Percentiles rank a stretch among this genome's conserved stretches.
Evolutionary conservation across 1,139 yeast species (phyloP).

Genomic region (Saccharomycopsis hybrid): DNA sequence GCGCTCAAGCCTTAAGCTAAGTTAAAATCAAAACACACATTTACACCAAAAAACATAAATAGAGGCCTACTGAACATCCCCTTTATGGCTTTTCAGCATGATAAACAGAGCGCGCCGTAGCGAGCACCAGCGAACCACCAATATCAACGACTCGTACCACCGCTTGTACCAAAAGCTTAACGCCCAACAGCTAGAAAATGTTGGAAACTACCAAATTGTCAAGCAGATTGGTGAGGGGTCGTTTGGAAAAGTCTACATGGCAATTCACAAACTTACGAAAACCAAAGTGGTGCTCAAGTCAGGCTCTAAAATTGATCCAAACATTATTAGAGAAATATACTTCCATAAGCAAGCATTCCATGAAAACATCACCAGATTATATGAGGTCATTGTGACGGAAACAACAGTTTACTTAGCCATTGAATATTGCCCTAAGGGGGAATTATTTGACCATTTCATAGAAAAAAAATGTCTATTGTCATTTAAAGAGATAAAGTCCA

Average conservation of each 20-base stretch:
- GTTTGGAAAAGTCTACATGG: conserved; percentile 87
- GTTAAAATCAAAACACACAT: too few relatives aligned
- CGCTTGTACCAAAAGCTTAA: conserved; percentile 19
- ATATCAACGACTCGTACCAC: conserved; percentile 18
- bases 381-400: conserved; percentile 82
- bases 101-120: conserved; percentile 10
- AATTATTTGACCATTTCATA: conserved; percentile 68
- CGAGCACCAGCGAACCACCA: conserved; percentile 16
- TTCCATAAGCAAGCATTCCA: conserved; percentile 82
- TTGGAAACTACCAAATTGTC: conserved; percentile 71
- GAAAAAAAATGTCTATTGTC: conserved; percentile 43
- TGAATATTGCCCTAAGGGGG: conserved; percentile 89
- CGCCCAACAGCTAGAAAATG: conserved; percentile 38
- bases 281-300: conserved; percentile 80
- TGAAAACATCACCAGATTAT: conserved; percentile 75
- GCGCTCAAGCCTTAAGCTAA: too few relatives aligned
- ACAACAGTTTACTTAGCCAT: conserved; percentile 77
- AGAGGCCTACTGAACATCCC: too few relatives aligned
- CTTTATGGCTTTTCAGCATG: conserved; percentile 1
- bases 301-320: conserved; percentile 77
- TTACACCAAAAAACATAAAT: too few relatives aligned
- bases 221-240: conserved; percentile 84
- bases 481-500: conserved; percentile 44
- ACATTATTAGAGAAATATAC: conserved; percentile 86
- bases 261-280: conserved; percentile 66